Evolutionary conservation across 495 filamentous ascomycete genomes (phyloP), one percentile per base, ranked within the genome.

Genomic region (Aspergillus indologenus): DNA sequence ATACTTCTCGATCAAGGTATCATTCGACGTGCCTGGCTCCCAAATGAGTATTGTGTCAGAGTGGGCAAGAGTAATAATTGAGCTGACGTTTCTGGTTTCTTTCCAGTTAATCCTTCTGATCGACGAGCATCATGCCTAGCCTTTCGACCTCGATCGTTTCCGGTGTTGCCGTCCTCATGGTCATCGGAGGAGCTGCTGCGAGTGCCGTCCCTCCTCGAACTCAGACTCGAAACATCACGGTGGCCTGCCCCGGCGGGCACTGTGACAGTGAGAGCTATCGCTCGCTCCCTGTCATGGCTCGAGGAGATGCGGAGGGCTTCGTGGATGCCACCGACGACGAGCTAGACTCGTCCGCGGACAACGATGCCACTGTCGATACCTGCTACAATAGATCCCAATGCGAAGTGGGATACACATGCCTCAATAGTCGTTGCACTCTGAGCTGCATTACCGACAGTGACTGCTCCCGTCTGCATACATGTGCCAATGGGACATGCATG

Each of bases 381-480:
- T 40, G 55, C 29, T 49, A 50, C 24, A 43, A 43, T 11, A 57
- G 34, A 21, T 48, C 20, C 3, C 48, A 57, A 20, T 61, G 59
- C 26, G 43, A 53, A 24, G 20, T 55, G 5, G 53, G 58, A n/a
- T 31, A 56, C 19, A 45, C 50, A 15, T 60, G 58, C 31, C 11
- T 50, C 20, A 20, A 1, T 5, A 31, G 45, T 20, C 17, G 8
- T 12, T 61, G 58, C 34, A 31, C 20, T 17, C 6, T 29, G 21
- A 55, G 61, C 19, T 63, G 61, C 40, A 23, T 17, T 14, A 49
- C 17, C 23, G 48, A 53, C 53, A 18, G 5, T 20, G 56, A 59
- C 19, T 63, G 61, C 31, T n/a, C 12, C 21, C 46, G 29, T 7
- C 47, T 45, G 21, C 61, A 63, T 1, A 52, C 24, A 5, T 63